phyloP scores from a whole-genome alignment of 495 filamentous ascomycete genomes.

The Zalerion maritima region DNA sequence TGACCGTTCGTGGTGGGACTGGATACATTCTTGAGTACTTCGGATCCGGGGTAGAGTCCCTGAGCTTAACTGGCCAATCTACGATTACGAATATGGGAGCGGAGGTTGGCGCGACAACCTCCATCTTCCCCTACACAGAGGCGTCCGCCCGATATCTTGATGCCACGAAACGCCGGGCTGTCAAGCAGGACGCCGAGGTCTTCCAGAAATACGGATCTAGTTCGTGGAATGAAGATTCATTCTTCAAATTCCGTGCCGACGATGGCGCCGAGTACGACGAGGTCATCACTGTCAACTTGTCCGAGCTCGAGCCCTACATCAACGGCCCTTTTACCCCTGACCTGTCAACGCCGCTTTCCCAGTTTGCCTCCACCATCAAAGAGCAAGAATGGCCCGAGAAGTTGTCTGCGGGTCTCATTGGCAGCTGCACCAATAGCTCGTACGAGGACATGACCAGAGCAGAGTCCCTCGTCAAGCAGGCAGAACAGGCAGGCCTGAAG shows the following conservation, averaged over 20 bases:
- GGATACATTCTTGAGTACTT: slow-evolving; percentile 88
- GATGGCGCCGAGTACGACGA: slow-evolving; percentile 75
- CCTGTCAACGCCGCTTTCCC: slow-evolving; percentile 76
- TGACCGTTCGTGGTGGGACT: slow-evolving; percentile 90
- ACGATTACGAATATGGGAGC: slow-evolving; percentile 81
- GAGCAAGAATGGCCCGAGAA: slow-evolving; percentile 80
- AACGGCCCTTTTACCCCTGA: slow-evolving; percentile 97
- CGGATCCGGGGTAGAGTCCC: slow-evolving; percentile 72
- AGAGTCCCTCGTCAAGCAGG: slow-evolving; percentile 83
- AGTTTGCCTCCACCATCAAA: slow-evolving; percentile 70
- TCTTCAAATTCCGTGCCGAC: slow-evolving; percentile 51
- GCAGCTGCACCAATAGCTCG: slow-evolving; percentile 96
- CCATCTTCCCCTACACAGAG: slow-evolving; percentile 55
- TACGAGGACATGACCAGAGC: slow-evolving; percentile 96
- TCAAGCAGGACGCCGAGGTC: slow-evolving; percentile 45
- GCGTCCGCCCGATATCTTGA: slow-evolving; percentile 54
- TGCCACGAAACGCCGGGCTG: slow-evolving; percentile 63
- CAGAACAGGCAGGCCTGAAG: slow-evolving; percentile 69
- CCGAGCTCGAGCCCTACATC: slow-evolving; percentile 84
- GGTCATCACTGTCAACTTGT: slow-evolving; percentile 82
- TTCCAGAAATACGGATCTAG: slow-evolving; percentile 32
- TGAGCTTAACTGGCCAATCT: slow-evolving; percentile 87
- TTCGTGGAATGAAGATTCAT: slow-evolving; percentile 18
- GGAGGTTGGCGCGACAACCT: slow-evolving; percentile 93
- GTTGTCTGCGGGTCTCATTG: slow-evolving; percentile 85